Evolutionary conservation across 306 rosid genomes (phyloP).

Genomic region (Glycine latifolia): DNA sequence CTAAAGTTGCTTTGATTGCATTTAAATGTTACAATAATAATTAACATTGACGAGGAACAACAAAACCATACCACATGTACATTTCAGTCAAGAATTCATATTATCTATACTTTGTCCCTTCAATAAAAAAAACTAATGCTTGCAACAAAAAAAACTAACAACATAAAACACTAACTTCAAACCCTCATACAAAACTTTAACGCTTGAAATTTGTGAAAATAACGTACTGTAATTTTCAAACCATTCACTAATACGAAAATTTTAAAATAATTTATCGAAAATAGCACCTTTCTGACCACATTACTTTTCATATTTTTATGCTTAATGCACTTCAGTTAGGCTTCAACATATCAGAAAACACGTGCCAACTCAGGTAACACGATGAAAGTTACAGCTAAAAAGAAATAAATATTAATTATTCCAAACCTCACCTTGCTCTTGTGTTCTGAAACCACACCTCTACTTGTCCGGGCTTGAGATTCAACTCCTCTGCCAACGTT

Average conservation of each 20-base stretch:
- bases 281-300: neutral
- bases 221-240: neutral
- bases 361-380: neutral
- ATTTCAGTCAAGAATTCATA: neutral
- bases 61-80: slow-evolving; percentile 10
- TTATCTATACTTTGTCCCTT: neutral
- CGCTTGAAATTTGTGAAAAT: slow-evolving; percentile 8
- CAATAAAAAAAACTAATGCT: neutral
- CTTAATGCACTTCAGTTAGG: neutral
- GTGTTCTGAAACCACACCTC: slow-evolving; percentile 95
- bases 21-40: slow-evolving; percentile 41
- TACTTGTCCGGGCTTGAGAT: slow-evolving; percentile 80
- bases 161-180: too few species aligned
- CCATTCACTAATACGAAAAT: neutral
- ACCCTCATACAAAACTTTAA: neutral
- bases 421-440: slow-evolving; percentile 75
- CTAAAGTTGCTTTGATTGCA: slow-evolving; percentile 39
- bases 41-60: slow-evolving; percentile 33
- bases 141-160: too few species aligned
- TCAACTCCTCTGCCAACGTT: slow-evolving; percentile 72
- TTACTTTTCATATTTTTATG: neutral
- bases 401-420: neutral
- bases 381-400: neutral
- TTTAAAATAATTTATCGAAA: neutral
- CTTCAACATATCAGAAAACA: neutral